Percentiles rank a stretch among this genome's conserved stretches.
These are phyloP conservation scores for Volutella citrinella DNA, from an alignment of 2,329 filamentous ascomycete species.

Conservation along the genomic window DNA sequence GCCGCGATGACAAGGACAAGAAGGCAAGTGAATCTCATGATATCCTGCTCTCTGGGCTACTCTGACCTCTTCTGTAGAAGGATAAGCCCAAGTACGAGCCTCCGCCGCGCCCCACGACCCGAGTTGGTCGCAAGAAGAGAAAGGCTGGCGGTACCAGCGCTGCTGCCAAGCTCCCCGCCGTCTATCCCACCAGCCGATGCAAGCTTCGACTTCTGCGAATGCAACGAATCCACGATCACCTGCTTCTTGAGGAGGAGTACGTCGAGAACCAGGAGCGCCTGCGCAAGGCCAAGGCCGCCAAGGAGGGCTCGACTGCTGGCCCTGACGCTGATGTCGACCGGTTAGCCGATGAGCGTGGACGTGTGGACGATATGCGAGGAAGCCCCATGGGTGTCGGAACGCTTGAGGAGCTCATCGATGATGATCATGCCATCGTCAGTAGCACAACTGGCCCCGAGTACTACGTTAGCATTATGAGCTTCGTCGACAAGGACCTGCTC, in stretches of 20 bases:
- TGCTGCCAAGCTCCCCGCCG: conserved; percentile 87
- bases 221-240: conserved; percentile 97
- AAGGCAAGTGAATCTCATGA: conserved; percentile 58
- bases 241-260: conserved; percentile 95
- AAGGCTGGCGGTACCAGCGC: conserved; percentile 91
- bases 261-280: conserved; percentile 98
- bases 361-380: conserved; percentile 97
- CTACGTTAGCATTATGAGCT: conserved; percentile 99
- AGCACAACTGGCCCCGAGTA: conserved; percentile 97
- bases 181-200: conserved; percentile 95
- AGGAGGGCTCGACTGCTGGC: conserved; percentile 66
- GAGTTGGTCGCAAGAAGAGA: conserved; percentile 98
- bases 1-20: conserved; percentile 86
- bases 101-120: conserved; percentile 92
- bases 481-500: conserved; percentile 96
- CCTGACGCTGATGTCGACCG: conserved; percentile 73
- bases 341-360: conserved; percentile 89
- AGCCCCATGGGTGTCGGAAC: conserved; percentile 98
- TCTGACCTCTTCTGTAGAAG: conserved; percentile 60
- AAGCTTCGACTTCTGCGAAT: conserved; percentile 95
- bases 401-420: conserved; percentile 97
- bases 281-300: conserved; percentile 83
- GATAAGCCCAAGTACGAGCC: conserved; percentile 99
- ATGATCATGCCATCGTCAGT: conserved; percentile 97
- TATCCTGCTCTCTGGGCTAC: background rate